These are phyloP conservation scores for Aspergillus calidoustus DNA, from an alignment of 2,329 filamentous ascomycete genomes.

Conservation along the genomic window DNA sequence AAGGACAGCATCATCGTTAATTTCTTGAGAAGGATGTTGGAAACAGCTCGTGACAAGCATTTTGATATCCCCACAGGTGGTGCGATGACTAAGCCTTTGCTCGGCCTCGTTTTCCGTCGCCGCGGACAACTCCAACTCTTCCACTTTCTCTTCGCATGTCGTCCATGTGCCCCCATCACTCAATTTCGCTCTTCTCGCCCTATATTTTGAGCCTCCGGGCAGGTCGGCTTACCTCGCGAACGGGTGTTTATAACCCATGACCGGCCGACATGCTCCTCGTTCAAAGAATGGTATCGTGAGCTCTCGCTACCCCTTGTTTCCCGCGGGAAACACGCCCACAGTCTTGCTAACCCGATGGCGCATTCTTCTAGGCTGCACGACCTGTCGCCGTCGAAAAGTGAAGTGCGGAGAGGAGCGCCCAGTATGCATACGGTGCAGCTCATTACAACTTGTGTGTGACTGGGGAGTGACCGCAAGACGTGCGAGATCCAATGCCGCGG, in stretches of 20 bases:
- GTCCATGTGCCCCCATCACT: not conserved
- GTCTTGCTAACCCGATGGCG: not conserved
- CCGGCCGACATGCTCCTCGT: not conserved
- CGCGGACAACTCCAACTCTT: not conserved
- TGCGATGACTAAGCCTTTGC: not conserved
- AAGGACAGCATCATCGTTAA: too few species aligned
- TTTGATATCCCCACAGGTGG: not conserved
- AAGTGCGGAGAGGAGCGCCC: not conserved
- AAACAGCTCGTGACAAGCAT: too few species aligned
- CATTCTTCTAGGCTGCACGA: not conserved
- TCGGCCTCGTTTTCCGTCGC: not conserved
- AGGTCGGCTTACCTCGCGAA: not conserved
- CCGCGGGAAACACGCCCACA: not conserved
- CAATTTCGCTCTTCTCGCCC: not conserved
- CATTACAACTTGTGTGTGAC: not conserved
- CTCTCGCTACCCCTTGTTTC: not conserved
- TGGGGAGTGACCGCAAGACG: constrained; percentile 28
- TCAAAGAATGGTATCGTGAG: not conserved
- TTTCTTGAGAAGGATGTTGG: too few species aligned
- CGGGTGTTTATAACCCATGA: not conserved
- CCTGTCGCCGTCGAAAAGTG: not conserved
- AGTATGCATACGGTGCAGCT: not conserved
- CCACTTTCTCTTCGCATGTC: not conserved
- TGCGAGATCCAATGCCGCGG: constrained; percentile 25
- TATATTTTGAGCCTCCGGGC: not conserved